A percentile compares a stretch with the other conserved stretches of the same genome.
These are phyloP conservation scores for Eucalyptus camaldulensis DNA, from an alignment of 345 rosid genomes.

Conservation along the genomic window DNA sequence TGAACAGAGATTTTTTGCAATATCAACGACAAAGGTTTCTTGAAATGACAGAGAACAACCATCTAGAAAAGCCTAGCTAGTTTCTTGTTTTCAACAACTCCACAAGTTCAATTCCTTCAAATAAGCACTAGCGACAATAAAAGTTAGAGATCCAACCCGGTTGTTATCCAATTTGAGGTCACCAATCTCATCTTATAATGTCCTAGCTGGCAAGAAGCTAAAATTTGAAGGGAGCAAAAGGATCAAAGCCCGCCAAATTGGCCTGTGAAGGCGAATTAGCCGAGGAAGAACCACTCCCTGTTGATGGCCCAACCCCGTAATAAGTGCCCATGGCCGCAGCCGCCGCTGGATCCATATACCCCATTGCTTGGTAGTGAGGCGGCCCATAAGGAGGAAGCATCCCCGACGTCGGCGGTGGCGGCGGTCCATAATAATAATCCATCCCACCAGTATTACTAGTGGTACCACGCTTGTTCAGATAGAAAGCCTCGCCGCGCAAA, in stretches of 20 bases:
- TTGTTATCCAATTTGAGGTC: background rate
- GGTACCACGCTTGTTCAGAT: background rate
- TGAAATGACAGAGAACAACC: background rate
- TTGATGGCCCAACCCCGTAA: background rate
- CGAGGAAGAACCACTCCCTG: background rate
- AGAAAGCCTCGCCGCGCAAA: background rate
- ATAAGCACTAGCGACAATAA: background rate
- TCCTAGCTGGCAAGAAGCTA: background rate
- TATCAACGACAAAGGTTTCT: background rate
- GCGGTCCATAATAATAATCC: background rate
- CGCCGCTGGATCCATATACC: background rate
- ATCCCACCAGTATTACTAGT: background rate
- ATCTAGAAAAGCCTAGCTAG: background rate
- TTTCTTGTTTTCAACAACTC: background rate
- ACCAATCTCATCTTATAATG: background rate
- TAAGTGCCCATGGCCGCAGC: background rate
- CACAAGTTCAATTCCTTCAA: background rate
- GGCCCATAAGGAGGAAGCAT: background rate
- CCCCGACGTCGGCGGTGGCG: background rate
- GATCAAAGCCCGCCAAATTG: background rate
- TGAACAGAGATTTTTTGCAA: background rate
- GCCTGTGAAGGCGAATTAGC: background rate
- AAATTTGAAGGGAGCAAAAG: background rate
- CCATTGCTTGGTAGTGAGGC: background rate
- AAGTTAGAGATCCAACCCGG: background rate